Percentiles rank a stretch among this genome's conserved stretches.
Conservation (phyloP, 73 alveolate genomes). For the Uronychia setigera region DNA sequence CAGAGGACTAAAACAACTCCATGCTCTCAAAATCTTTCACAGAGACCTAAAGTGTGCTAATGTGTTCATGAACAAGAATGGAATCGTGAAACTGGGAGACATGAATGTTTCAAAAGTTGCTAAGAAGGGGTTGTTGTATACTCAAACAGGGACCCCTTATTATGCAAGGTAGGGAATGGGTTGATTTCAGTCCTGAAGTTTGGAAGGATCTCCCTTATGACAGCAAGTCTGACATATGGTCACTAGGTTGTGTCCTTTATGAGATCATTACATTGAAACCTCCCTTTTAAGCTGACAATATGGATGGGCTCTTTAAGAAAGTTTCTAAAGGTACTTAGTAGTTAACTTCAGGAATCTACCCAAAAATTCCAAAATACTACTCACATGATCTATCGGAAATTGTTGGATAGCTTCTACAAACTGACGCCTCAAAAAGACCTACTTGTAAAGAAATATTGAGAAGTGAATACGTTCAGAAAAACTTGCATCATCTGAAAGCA, state of each 20-base stretch:
- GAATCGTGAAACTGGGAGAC: constrained; percentile 9
- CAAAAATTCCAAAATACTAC: constrained; percentile 7
- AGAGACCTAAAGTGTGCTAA: constrained; percentile 64
- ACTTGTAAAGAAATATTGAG: background rate
- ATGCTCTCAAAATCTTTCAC: constrained; percentile 69
- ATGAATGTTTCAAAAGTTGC: constrained; percentile 8
- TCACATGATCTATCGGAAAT: background rate
- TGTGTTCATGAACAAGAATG: constrained; percentile 76
- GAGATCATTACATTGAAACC: constrained; percentile 69
- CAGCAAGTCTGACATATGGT: constrained; percentile 7
- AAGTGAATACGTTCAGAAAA: background rate
- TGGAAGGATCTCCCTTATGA: constrained; percentile 11
- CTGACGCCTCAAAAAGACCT: background rate
- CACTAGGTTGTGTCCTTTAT: constrained; percentile 39
- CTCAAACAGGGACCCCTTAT: constrained; percentile 22
- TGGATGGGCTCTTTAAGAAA: constrained; percentile 67
- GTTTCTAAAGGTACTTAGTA: constrained; percentile 56
- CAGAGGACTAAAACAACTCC: constrained; percentile 57
- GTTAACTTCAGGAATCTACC: constrained; percentile 51
- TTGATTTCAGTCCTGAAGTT: constrained; percentile 2
- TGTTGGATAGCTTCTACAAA: background rate
- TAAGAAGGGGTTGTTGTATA: constrained; percentile 5
- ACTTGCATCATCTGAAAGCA: background rate
- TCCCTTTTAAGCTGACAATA: constrained; percentile 82
- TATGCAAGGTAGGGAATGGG: background rate